phyloP scores from a whole-genome alignment of 2,329 filamentous ascomycete species.

The Colletotrichum agaves region DNA sequence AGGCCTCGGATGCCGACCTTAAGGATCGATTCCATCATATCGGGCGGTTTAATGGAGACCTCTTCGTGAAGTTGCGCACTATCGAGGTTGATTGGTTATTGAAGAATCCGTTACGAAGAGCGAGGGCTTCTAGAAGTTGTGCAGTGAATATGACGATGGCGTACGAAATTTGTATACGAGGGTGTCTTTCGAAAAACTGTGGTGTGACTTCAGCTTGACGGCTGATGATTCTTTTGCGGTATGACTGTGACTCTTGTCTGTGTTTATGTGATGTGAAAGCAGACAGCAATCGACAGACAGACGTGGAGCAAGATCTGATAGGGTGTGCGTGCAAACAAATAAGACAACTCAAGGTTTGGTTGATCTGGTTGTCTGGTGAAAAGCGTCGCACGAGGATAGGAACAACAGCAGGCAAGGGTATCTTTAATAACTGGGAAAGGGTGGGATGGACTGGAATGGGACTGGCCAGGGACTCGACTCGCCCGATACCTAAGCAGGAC shows the following conservation, averaged over 20 bases:
- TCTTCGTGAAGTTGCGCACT: not conserved
- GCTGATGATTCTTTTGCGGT: not conserved
- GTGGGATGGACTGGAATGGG: conserved; percentile 14
- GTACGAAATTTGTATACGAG: not conserved
- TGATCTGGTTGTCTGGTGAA: conserved; percentile 31
- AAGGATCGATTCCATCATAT: conserved; percentile 52
- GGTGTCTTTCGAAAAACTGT: conserved; percentile 2
- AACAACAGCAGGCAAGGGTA: conserved; percentile 23
- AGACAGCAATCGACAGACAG: not conserved
- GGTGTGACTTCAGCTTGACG: conserved; percentile 8
- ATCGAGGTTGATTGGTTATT: not conserved
- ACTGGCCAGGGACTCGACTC: not conserved
- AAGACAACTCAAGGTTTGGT: conserved; percentile 18
- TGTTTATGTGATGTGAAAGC: not conserved
- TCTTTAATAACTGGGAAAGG: conserved; percentile 30
- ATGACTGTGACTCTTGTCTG: conserved; percentile 12
- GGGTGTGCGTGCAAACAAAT: conserved; percentile 30
- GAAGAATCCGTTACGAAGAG: not conserved
- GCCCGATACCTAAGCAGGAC: conserved; percentile 7
- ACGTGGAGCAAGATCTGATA: conserved; percentile 1
- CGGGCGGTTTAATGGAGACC: conserved; percentile 12
- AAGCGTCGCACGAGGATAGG: conserved; percentile 11
- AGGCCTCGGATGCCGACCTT: conserved; percentile 58
- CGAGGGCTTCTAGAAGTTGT: not conserved
- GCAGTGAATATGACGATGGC: not conserved